A percentile compares a stretch with the other conserved stretches of the same genome.
phyloP scores from a whole-genome alignment of 177 flowering plant genomes.

The Vitis hybrid region DNA sequence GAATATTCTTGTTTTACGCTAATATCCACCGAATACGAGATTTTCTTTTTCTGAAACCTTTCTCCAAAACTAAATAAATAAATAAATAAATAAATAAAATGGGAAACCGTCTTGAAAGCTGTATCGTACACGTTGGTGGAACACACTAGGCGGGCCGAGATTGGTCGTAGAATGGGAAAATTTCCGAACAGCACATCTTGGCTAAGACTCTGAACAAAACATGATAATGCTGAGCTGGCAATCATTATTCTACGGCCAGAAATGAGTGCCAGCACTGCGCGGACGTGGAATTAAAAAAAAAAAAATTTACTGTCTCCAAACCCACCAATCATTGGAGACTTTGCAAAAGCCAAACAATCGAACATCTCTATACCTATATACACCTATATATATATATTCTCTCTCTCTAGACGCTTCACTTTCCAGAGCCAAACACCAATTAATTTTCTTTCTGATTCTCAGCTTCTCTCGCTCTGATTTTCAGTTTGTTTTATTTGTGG shows the following conservation, averaged over 20 bases:
- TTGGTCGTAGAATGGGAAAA: constrained; percentile 3
- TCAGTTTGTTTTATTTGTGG: no score
- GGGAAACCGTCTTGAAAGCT: no score
- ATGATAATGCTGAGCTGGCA: constrained; percentile 34
- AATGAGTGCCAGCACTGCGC: constrained; percentile 15
- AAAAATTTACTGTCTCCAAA: neutral
- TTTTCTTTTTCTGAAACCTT: no score
- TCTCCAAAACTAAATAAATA: neutral
- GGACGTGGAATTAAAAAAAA: constrained; percentile 18
- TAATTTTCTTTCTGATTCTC: neutral
- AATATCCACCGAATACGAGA: no score
- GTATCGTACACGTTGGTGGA: constrained; percentile 17
- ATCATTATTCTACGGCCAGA: constrained; percentile 23
- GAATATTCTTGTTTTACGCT: no score
- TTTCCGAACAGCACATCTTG: constrained; percentile 15
- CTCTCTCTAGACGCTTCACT: no score
- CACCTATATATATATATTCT: no score
- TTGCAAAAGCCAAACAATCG: neutral
- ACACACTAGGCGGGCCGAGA: constrained; percentile 5
- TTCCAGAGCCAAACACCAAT: no score
- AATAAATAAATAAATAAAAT: neutral
- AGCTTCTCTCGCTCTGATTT: neutral
- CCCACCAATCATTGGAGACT: constrained; percentile 33
- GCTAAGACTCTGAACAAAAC: constrained; percentile 2
- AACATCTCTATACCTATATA: no score